Conservation (phyloP, 192 early-diverging fungal genomes). For the Coemansia reversa region DNA sequence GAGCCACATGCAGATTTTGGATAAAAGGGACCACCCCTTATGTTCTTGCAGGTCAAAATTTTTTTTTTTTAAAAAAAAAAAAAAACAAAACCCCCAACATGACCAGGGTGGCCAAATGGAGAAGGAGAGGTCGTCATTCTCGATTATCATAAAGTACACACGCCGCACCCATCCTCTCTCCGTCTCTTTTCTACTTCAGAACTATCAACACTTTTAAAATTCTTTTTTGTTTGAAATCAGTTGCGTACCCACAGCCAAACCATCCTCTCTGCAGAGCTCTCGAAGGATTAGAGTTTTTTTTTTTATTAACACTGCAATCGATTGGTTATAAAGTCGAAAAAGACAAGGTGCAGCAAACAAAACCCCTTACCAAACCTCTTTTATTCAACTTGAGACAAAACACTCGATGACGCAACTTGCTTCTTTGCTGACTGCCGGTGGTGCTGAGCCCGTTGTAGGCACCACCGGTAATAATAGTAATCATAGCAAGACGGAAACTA, state of each 20-base stretch:
- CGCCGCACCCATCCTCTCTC: not conserved
- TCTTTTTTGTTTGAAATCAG: not conserved
- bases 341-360: not conserved
- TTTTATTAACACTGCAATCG: not conserved
- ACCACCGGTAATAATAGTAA: constrained; percentile 45
- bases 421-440: constrained; percentile 53
- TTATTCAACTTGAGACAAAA: not conserved
- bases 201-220: not conserved
- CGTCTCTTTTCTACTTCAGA: not conserved
- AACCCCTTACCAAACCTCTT: not conserved
- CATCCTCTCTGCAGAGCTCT: not conserved
- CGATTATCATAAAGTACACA: not conserved
- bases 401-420: constrained; percentile 16
- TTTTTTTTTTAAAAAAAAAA: too few species aligned
- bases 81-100: not conserved
- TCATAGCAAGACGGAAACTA: constrained; percentile 40
- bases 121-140: not conserved
- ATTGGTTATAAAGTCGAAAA: not conserved
- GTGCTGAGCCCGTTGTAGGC: constrained; percentile 49
- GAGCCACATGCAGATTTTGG: not conserved
- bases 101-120: not conserved
- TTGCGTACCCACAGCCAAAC: not conserved
- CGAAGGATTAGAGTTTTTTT: not conserved
- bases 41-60: not conserved
- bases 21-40: not conserved